Percentiles rank a stretch among this genome's conserved stretches.
phyloP scores from a whole-genome alignment of 768 basidiomycete genomes.

The Galerina marginata region DNA sequence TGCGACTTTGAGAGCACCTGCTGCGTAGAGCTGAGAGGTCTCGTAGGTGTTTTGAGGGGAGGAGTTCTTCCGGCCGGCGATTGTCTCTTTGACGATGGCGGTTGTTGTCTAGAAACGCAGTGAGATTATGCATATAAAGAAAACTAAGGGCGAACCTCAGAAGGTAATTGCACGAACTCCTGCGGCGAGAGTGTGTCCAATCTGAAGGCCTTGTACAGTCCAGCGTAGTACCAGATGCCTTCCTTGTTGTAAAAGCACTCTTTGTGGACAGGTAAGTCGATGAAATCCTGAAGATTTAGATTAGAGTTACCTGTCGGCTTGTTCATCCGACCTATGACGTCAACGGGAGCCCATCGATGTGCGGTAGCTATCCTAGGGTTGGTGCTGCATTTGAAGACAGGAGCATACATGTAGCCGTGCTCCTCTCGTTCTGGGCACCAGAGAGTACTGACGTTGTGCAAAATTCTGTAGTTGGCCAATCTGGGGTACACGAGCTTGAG shows the following conservation, averaged over 20 bases:
- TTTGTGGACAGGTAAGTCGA: slow-evolving; percentile 26
- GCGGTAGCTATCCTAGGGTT: slow-evolving; percentile 79
- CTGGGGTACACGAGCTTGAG: slow-evolving; percentile 37
- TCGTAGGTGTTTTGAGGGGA: slow-evolving; percentile 83
- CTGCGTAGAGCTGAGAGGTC: slow-evolving; percentile 71
- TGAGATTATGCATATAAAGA: background rate
- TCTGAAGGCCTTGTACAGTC: slow-evolving; percentile 71
- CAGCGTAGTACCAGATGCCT: slow-evolving; percentile 84
- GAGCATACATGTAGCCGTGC: slow-evolving; percentile 78
- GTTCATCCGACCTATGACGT: slow-evolving; percentile 62
- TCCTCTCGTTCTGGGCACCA: slow-evolving; percentile 88
- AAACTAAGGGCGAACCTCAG: slow-evolving; percentile 52
- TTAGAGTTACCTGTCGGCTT: slow-evolving; percentile 62
- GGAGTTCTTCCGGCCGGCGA: slow-evolving; percentile 71
- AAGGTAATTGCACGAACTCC: slow-evolving; percentile 72
- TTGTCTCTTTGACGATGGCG: slow-evolving; percentile 73
- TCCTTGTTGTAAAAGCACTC: slow-evolving; percentile 86
- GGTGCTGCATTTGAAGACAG: slow-evolving; percentile 78
- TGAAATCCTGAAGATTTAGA: background rate
- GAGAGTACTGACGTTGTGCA: slow-evolving; percentile 69
- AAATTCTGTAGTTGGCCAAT: slow-evolving; percentile 67
- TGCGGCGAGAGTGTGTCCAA: slow-evolving; percentile 67
- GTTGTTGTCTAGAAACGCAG: slow-evolving; percentile 57
- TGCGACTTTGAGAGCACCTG: slow-evolving; percentile 73
- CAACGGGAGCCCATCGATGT: slow-evolving; percentile 73